Percentiles rank a stretch among this genome's conserved stretches.
Conservation (phyloP, 345 rosid genomes). For the Camelina hispida region DNA sequence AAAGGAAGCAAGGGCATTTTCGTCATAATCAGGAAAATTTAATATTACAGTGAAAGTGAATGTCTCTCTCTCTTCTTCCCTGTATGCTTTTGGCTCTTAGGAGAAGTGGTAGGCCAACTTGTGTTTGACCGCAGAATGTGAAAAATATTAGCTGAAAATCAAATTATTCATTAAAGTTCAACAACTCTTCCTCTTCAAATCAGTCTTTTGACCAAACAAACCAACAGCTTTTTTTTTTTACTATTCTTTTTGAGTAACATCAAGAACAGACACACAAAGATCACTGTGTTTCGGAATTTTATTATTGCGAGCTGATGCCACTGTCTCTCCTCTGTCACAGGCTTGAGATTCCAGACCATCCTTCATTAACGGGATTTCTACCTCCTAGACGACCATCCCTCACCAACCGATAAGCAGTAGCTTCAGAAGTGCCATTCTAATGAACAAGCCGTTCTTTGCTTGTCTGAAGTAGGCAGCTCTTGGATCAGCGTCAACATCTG, state of each 20-base stretch:
- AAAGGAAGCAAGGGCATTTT: constrained; percentile 10
- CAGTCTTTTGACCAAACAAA: constrained; percentile 20
- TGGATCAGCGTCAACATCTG: constrained; percentile 83
- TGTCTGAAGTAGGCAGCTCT: constrained; percentile 98
- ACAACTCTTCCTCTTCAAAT: constrained; percentile 25
- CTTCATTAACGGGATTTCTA: constrained; percentile 1
- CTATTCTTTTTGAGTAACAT: constrained; percentile 11
- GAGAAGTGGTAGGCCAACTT: constrained; percentile 21
- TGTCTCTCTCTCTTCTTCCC: background rate
- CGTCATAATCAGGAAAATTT: background rate
- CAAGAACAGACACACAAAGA: constrained; percentile 8
- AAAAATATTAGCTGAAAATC: constrained; percentile 1
- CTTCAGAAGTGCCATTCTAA: constrained; percentile 88
- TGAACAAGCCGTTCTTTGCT: constrained; percentile 95
- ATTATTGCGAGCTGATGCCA: constrained; percentile 24
- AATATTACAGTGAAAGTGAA: constrained; percentile 14
- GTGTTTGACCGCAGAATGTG: constrained; percentile 17
- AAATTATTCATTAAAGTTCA: constrained; percentile 12
- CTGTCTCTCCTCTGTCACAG: constrained; percentile 14
- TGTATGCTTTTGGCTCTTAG: constrained; percentile 7
- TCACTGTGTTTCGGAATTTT: background rate
- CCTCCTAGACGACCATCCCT: background rate
- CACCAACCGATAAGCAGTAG: constrained; percentile 49
- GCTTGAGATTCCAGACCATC: constrained; percentile 18
- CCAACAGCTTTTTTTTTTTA: constrained; percentile 21